Evolutionary conservation across 805 yeast species (phyloP), one percentile per base, ranked within the genome.

Genomic region (Kodamaea kakaduensis): DNA sequence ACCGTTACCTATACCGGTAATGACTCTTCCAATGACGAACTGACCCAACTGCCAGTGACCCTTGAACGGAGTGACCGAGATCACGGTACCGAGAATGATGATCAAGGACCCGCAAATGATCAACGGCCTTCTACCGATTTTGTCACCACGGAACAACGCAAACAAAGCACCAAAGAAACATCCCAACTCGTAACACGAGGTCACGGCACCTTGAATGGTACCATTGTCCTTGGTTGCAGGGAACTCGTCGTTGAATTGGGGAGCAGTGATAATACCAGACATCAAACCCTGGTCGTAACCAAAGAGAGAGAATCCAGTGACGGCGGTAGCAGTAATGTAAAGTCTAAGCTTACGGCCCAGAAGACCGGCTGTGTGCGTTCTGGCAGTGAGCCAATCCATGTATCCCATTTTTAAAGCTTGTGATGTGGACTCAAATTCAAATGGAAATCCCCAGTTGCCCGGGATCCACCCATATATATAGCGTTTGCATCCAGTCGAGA

Each of bases 361-460:
- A 7, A 78, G 56, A 14, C 85, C 84, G 36, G 65, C 55, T 7
- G 82, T 76, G 42, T 73, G 69, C 26, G 80, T 75, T 59, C 69
- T 68, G 25, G 41, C 45, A 14, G 38, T 37, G 18, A 44, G 14
- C 40, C 37, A 41, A 24, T 38, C 44, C 17, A 44, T 28, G n/a
- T 22, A 31, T 15, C 23, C 31, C 29, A 34, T 34, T 36, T 4
- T 29, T 21, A 13, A n/a, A n/a, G n/a, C n/a, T 23, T 13, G 29
- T 32, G 16, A 17, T 28, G 17, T 25, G 14, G 15, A 6, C 17
- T 17, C 10, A 16, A n/a, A 13, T 22, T 21, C 18, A 31, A 9
- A 14, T 17, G n/a, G 34, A 9, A 17, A 12, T 9, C n/a, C n/a
- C n/a, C n/a, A n/a, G n/a, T n/a, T n/a, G n/a, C n/a, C n/a, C n/a